These are phyloP conservation scores for Boletus coccyginus DNA, from an alignment of 768 basidiomycete species.

Conservation along the genomic window DNA sequence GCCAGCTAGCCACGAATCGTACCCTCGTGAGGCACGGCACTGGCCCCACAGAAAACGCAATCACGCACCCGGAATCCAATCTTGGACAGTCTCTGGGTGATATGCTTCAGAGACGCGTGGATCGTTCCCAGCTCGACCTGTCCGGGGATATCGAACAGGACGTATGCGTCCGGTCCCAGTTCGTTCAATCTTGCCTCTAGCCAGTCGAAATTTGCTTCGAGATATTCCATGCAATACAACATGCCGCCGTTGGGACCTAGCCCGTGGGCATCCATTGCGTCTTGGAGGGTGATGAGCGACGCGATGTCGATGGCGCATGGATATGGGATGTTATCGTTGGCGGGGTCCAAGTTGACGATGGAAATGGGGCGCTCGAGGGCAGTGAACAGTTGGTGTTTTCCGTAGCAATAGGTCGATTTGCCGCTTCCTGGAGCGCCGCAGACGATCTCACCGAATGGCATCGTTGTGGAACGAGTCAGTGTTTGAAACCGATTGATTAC, in stretches of 20 bases:
- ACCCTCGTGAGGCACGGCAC: not conserved
- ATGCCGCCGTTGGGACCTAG: slow-evolving; percentile 96
- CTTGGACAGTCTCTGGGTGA: slow-evolving; percentile 70
- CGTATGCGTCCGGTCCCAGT: slow-evolving; percentile 72
- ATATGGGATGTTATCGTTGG: slow-evolving; percentile 86
- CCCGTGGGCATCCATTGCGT: slow-evolving; percentile 79
- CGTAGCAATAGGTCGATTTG: slow-evolving; percentile 86
- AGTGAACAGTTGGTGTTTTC: slow-evolving; percentile 84
- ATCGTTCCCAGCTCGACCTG: slow-evolving; percentile 98
- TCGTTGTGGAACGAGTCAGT: slow-evolving; percentile 30
- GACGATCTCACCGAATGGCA: slow-evolving; percentile 89
- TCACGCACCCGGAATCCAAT: slow-evolving; percentile 78
- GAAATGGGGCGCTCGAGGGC: slow-evolving; percentile 85
- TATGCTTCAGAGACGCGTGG: slow-evolving; percentile 82
- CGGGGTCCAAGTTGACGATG: slow-evolving; percentile 94
- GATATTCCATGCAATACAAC: slow-evolving; percentile 95
- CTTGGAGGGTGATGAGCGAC: slow-evolving; percentile 79
- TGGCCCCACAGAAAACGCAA: not conserved
- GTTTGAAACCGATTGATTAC: too few species aligned
- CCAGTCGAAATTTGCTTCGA: slow-evolving; percentile 94
- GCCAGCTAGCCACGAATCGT: slow-evolving; percentile 58
- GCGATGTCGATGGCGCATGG: slow-evolving; percentile 87
- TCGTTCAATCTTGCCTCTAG: slow-evolving; percentile 65
- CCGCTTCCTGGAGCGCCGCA: slow-evolving; percentile 85
- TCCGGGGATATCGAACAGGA: slow-evolving; percentile 94